Evolutionary conservation across 306 rosid genomes (phyloP), one percentile per base, ranked within the genome.

Genomic region (Ormosia emarginata): DNA sequence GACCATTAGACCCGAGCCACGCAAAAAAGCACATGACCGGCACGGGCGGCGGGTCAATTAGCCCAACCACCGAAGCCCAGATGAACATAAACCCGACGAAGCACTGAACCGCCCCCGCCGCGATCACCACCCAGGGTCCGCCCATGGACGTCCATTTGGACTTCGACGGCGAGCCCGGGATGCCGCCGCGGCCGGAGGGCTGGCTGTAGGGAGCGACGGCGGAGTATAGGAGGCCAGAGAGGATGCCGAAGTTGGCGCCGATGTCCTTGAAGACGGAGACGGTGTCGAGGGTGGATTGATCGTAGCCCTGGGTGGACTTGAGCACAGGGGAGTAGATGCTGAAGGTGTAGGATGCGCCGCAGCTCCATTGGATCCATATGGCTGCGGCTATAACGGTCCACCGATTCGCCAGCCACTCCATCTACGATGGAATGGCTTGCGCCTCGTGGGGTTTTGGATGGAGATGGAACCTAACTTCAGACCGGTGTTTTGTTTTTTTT

Each of bases 181-280:
- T 6, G 0, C 63, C 4, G 3, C 77, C 3, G 7, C 36, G 81
- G 53, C 56, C 43, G 6, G 2, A 4, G 5, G 61, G 11, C 2
- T 9, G 40, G 68, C 7, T 7, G 52, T 85, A 40, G 8, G 88
- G 84, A 0, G 88, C 70, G 33, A 92, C 94, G 71, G 91, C 97
- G 70, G 98, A 82, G 85, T 87, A 95, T 32, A 92, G 94, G 53
- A 95, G 83, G 39, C 98, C 98, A 12, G 99, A 85, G 56, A 95
- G 83, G 66, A 90, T 36, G 43, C 99, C 99, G 39, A 88, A 92
- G 86, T 92, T 93, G 47, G 93, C 96, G 1, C 98, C 99, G 58
- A 95, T 87, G 86, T 95, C 98, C 17, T 95, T 93, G 96, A 95
- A 95, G 65, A 95, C 97, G 9, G 98, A 93, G 24, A 95, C 97